Conservation (phyloP, 129 eudicot genomes). For the Chrysanthemum lavandulifolium region DNA sequence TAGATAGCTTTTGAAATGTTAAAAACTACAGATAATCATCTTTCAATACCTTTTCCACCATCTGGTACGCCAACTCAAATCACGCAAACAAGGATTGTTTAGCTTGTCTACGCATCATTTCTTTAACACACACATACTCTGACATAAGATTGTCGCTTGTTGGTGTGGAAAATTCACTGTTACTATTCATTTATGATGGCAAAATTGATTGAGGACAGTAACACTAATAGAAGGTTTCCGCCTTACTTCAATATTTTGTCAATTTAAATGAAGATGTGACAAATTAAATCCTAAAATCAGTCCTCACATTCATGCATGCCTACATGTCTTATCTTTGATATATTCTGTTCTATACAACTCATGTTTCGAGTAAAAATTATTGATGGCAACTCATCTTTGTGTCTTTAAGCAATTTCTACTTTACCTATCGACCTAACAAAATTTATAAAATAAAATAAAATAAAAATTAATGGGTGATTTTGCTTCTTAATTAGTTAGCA, state of each 20-base stretch:
- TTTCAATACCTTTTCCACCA: too few species aligned
- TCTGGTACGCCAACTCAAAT: too few species aligned
- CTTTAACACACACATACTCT: neutral
- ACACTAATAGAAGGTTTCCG: neutral
- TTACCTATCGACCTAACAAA: neutral
- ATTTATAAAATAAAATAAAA: too few species aligned
- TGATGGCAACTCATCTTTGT: neutral
- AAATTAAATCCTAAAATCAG: neutral
- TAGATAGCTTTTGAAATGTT: too few species aligned
- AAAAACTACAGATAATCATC: too few species aligned
- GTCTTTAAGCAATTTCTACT: neutral
- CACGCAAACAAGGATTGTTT: too few species aligned
- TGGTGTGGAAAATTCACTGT: neutral
- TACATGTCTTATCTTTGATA: neutral
- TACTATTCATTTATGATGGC: neutral
- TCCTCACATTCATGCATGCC: neutral
- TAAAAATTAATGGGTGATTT: too few species aligned
- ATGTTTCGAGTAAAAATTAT: neutral
- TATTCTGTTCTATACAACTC: neutral
- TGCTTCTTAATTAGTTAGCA: too few species aligned
- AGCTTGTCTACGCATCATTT: too few species aligned
- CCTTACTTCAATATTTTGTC: neutral
- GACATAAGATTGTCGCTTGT: neutral
- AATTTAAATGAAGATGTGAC: neutral
- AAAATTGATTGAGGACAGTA: too few species aligned